phyloP scores from a whole-genome alignment of 306 rosid genomes.

The Citrullus amarus region DNA sequence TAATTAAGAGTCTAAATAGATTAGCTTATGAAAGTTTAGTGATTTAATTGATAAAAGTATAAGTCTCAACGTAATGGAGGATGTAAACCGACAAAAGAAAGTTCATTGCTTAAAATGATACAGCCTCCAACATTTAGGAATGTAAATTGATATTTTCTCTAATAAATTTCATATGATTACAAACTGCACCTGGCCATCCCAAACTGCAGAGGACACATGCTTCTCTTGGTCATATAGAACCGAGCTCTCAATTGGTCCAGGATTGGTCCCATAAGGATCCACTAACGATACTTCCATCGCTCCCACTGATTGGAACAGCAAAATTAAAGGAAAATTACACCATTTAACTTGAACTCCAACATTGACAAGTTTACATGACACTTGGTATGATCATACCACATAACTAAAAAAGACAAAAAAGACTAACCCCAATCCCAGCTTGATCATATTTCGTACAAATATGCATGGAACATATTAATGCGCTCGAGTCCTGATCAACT shows the following conservation, averaged over 20 bases:
- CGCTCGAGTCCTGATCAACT: background rate
- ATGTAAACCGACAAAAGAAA: too few relatives aligned
- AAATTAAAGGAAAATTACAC: background rate
- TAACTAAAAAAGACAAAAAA: background rate
- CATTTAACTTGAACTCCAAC: background rate
- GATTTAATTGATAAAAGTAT: too few relatives aligned
- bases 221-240: constrained; percentile 96
- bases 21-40: too few relatives aligned
- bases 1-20: too few relatives aligned
- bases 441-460: background rate
- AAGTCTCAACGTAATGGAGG: too few relatives aligned
- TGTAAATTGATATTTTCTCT: too few relatives aligned
- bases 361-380: background rate
- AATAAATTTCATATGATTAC: constrained; percentile 1
- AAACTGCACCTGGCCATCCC: constrained; percentile 94
- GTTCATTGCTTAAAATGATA: too few relatives aligned
- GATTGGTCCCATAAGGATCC: constrained; percentile 77
- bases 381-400: background rate
- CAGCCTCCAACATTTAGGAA: too few relatives aligned
- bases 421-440: background rate
- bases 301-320: background rate
- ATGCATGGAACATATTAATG: background rate
- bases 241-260: constrained; percentile 86
- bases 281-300: constrained; percentile 51
- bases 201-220: constrained; percentile 91